Evolutionary conservation across 768 basidiomycete species (phyloP).

Genomic region (Pulveroboletus sp.): DNA sequence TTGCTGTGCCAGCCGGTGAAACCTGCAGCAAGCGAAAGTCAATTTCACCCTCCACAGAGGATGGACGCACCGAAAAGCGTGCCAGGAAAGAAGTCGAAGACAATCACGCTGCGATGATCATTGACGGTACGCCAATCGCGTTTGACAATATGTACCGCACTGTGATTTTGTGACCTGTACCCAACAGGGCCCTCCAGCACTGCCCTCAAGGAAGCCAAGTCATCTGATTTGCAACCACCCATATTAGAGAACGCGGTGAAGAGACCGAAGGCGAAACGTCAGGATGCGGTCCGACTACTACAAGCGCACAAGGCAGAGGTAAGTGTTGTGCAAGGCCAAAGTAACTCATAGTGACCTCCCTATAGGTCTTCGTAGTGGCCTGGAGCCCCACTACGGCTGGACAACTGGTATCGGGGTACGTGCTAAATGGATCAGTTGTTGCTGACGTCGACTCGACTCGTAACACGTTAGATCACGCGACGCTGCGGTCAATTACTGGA

Average conservation of each 20-base stretch:
- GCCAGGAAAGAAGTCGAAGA: conserved; percentile 50
- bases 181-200: conserved; percentile 13
- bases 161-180: conserved; percentile 6
- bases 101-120: conserved; percentile 30
- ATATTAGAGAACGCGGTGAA: conserved; percentile 20
- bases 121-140: conserved; percentile 36
- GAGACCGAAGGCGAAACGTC: conserved; percentile 36
- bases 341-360: not conserved
- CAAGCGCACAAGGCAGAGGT: conserved; percentile 65
- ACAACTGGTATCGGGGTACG: conserved; percentile 74
- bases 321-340: conserved; percentile 15
- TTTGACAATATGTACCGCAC: conserved; percentile 27
- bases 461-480: conserved; percentile 61
- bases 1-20: conserved; percentile 15
- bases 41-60: conserved; percentile 39
- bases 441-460: conserved; percentile 4
- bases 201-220: conserved; percentile 20
- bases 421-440: not conserved
- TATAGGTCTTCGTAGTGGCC: conserved; percentile 82
- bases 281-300: conserved; percentile 44
- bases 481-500: conserved; percentile 72
- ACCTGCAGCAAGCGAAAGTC: conserved; percentile 51
- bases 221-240: conserved; percentile 17
- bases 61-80: conserved; percentile 63
- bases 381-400: conserved; percentile 67